These are phyloP conservation scores for Coprinopsis sp. DNA, from an alignment of 768 basidiomycete genomes.

Conservation along the genomic window DNA sequence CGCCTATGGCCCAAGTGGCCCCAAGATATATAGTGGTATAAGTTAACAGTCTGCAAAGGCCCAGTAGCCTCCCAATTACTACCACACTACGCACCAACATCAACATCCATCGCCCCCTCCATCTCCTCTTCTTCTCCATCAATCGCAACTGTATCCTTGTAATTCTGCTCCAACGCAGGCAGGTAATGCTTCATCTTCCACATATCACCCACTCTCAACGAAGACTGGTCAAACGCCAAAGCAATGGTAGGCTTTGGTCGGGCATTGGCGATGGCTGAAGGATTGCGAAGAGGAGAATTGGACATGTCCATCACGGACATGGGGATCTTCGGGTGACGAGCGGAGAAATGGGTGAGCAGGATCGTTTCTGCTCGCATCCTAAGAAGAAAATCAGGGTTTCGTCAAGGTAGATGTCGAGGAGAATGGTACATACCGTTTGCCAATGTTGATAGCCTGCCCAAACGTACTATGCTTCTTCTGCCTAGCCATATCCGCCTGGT, in stretches of 20 bases:
- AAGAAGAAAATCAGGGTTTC: background rate
- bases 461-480: slow-evolving; percentile 87
- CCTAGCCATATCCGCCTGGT: slow-evolving; percentile 65
- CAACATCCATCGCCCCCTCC: slow-evolving; percentile 14
- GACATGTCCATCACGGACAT: slow-evolving; percentile 34
- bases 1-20: too few species aligned
- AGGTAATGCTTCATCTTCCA: slow-evolving; percentile 83
- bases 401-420: slow-evolving; percentile 1
- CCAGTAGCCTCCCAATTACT: too few species aligned
- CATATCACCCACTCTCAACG: slow-evolving; percentile 70
- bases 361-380: slow-evolving; percentile 85
- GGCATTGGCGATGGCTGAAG: slow-evolving; percentile 13
- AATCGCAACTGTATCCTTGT: slow-evolving; percentile 50
- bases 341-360: slow-evolving; percentile 94
- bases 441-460: slow-evolving; percentile 80
- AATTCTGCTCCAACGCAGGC: slow-evolving; percentile 61
- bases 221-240: slow-evolving; percentile 78
- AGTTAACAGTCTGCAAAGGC: too few species aligned
- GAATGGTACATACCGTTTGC: slow-evolving; percentile 47
- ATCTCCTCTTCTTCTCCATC: slow-evolving; percentile 33
- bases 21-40: too few species aligned
- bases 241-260: slow-evolving; percentile 44
- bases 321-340: slow-evolving; percentile 87
- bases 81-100: too few species aligned
- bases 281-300: slow-evolving; percentile 10